Percentiles rank a stretch among this genome's conserved stretches.
phyloP scores from a whole-genome alignment of 805 yeast species.

The Ogataea paradorogensis region DNA sequence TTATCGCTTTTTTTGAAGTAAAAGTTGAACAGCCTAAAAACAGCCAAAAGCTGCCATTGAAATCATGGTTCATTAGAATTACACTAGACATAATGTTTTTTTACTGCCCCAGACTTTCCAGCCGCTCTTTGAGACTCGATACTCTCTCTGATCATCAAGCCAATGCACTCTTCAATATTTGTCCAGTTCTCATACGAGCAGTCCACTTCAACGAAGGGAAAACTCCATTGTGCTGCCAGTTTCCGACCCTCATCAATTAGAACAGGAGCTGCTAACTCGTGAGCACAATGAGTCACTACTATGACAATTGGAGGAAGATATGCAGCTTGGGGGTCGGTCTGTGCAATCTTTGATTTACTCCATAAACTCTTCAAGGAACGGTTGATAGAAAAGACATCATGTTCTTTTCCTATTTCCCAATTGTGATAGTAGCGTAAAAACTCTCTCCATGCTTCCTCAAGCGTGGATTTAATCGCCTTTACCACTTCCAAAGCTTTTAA shows the following conservation, averaged over 20 bases:
- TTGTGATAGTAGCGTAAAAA: slow-evolving; percentile 50
- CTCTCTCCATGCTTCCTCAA: slow-evolving; percentile 74
- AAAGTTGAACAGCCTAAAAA: not conserved
- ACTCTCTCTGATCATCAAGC: slow-evolving; percentile 57
- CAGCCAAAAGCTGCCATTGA: not conserved
- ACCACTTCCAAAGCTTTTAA: slow-evolving; percentile 33
- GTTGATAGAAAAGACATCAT: slow-evolving; percentile 61
- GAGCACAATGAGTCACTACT: slow-evolving; percentile 60
- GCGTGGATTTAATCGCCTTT: slow-evolving; percentile 50
- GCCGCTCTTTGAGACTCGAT: slow-evolving; percentile 37
- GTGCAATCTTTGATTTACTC: slow-evolving; percentile 32
- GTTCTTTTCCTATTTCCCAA: slow-evolving; percentile 66
- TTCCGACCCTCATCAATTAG: slow-evolving; percentile 55
- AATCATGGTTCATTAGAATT: not conserved
- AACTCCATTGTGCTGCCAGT: slow-evolving; percentile 59
- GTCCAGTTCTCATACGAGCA: slow-evolving; percentile 40
- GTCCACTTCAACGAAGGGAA: slow-evolving; percentile 65
- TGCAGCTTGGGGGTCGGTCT: slow-evolving; percentile 9
- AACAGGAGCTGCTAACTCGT: slow-evolving; percentile 57
- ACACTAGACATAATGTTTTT: not conserved
- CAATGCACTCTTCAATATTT: slow-evolving; percentile 55
- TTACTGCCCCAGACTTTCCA: slow-evolving; percentile 4
- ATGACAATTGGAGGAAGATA: slow-evolving; percentile 61
- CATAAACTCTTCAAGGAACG: slow-evolving; percentile 57
- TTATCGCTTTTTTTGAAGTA: not conserved